phyloP scores from a whole-genome alignment of 441 rosid genomes.

The Geranium incanum region DNA sequence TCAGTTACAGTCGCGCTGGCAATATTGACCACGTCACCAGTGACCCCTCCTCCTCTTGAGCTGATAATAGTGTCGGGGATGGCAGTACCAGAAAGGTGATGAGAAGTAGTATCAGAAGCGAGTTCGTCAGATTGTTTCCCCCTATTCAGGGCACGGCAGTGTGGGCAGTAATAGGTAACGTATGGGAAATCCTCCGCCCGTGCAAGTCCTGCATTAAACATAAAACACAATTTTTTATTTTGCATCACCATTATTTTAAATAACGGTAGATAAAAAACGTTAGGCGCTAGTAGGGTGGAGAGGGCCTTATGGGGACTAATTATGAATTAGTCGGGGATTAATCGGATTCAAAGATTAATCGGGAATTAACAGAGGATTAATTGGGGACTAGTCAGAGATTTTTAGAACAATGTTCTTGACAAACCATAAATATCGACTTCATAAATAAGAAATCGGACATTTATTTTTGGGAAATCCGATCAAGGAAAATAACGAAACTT shows the following conservation, averaged over 20 bases:
- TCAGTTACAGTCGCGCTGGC: conserved; percentile 22
- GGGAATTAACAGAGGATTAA: too few relatives aligned
- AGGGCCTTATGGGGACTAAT: too few relatives aligned
- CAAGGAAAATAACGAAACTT: too few relatives aligned
- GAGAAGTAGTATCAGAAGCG: background rate
- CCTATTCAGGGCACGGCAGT: conserved; percentile 63
- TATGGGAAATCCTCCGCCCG: conserved; percentile 74
- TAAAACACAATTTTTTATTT: background rate
- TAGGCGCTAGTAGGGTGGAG: too few relatives aligned
- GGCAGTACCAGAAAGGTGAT: conserved; percentile 23
- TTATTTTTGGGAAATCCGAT: too few relatives aligned
- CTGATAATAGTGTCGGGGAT: conserved; percentile 20
- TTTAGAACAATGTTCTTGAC: background rate
- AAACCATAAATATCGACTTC: background rate
- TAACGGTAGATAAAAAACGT: too few relatives aligned
- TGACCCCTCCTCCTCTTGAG: conserved; percentile 21
- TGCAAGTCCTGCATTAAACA: conserved; percentile 53
- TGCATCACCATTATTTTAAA: too few relatives aligned
- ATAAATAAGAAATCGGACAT: background rate
- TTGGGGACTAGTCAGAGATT: too few relatives aligned
- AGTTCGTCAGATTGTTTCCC: conserved; percentile 42
- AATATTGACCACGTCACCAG: conserved; percentile 20
- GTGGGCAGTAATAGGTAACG: conserved; percentile 84
- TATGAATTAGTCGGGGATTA: too few relatives aligned
- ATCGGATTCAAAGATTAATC: too few relatives aligned